phyloP scores from a whole-genome alignment of 495 filamentous ascomycete species.

The Tuber melanosporum region DNA sequence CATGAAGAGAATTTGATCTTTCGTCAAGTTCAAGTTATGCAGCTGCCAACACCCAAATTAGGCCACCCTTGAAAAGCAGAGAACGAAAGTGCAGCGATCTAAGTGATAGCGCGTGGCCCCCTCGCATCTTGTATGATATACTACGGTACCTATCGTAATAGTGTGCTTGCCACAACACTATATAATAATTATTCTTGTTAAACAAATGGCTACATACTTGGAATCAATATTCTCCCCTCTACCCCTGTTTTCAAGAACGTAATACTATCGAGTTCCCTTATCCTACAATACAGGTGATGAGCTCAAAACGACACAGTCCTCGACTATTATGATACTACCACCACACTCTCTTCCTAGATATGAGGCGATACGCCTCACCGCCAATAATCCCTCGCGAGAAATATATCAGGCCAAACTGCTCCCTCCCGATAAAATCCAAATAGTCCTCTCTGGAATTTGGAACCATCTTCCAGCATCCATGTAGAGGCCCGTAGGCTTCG shows the following conservation, averaged over 20 bases:
- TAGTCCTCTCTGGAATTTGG: background rate
- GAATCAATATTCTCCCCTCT: background rate
- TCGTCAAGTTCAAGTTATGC: background rate
- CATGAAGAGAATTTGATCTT: background rate
- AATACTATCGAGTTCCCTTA: background rate
- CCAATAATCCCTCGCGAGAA: background rate
- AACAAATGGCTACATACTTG: background rate
- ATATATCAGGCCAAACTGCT: background rate
- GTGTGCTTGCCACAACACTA: background rate
- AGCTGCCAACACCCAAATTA: background rate
- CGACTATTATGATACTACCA: background rate
- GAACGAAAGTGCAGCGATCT: background rate
- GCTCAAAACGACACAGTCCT: background rate
- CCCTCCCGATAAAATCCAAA: background rate
- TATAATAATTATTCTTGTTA: background rate
- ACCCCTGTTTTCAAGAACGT: background rate
- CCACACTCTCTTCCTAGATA: background rate
- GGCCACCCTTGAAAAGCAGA: background rate
- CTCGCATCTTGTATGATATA: background rate
- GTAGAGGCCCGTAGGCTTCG: background rate
- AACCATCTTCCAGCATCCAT: background rate
- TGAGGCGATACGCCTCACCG: background rate
- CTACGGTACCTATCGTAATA: too few species aligned
- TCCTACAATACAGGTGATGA: background rate
- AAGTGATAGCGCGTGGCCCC: background rate